Evolutionary conservation across 1,284 basidiomycete genomes (phyloP), one percentile per base, ranked within the genome.

Genomic region (Tylopilus sp.): DNA sequence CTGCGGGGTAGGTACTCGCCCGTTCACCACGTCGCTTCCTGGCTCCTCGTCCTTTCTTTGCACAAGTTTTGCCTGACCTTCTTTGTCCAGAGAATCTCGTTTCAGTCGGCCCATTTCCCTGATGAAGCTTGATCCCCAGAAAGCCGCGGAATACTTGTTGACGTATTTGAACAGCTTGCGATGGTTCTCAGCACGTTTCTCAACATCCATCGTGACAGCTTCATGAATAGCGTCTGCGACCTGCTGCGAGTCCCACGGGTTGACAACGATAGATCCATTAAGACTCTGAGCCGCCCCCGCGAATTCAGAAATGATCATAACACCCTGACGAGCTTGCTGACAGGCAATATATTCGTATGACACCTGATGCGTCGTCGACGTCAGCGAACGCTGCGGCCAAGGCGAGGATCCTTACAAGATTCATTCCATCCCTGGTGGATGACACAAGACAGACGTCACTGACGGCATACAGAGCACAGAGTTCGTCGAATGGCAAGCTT

Each of bases 281-380:
- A 97, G 73, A 55, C 87, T 92, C 73, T 99, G 97, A 9, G 97
- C 96, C 2, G 97, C 96, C 40, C 96, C 97, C 0, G 97, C 95
- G 63, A 99, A 99, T 68, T 99, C 96, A 53, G 94, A 97, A 9
- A 99, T 78, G 64, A 99, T 96, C 89, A 99, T 94, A 11, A 92
- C 91, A 34, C 96, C 97, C 61, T 97, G 92, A 15, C 87, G 81
- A 46, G 89, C 84, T 60, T 92, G 84, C 66, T 99, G 97, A 61
- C 92, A 95, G 0, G 96, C 94, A 61, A 98, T 89, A 70, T 99
- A 99, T 69, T 99, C 97, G 72, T 99, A 99, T 10, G 95, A 97
- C n/a, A 98, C 93, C 93, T 95, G 54, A 38, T 19, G 34, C 39
- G 44, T 57, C 13, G 43, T 33, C 43, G 48, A 49, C 39, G 41